Conservation (phyloP, 2,329 filamentous ascomycete genomes). For the Cercospora canescens region DNA sequence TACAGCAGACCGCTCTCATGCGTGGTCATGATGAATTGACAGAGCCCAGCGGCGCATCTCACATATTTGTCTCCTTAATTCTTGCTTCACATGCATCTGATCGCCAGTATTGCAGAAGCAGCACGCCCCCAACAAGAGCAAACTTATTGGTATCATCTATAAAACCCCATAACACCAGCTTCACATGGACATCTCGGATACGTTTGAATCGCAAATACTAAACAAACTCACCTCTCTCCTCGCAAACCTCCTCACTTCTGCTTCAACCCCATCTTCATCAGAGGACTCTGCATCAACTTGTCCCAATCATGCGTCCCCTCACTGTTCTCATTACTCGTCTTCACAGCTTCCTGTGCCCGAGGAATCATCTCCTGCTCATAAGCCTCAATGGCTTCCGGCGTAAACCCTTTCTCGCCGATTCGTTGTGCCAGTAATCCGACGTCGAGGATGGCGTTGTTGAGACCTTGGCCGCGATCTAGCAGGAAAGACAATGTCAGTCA, state of each 20-base stretch:
- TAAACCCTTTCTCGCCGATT: slow-evolving; percentile 12
- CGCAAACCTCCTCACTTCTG: slow-evolving; percentile 11
- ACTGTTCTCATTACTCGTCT: slow-evolving; percentile 17
- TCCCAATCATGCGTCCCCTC: slow-evolving; percentile 20
- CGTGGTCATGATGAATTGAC: not conserved
- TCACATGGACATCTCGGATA: not conserved
- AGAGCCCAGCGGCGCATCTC: not conserved
- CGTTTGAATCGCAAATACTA: no score
- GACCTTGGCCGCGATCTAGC: slow-evolving; percentile 46
- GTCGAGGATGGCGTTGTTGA: slow-evolving; percentile 46
- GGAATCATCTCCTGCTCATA: slow-evolving; percentile 24
- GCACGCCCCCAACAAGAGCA: not conserved
- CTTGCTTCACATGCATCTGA: not conserved
- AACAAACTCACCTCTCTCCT: not conserved
- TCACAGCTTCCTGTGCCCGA: slow-evolving; percentile 17
- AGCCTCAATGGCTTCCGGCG: slow-evolving; percentile 7
- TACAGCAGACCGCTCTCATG: not conserved
- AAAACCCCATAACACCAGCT: not conserved
- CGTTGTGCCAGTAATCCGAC: slow-evolving; percentile 29
- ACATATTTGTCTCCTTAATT: not conserved
- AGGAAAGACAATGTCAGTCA: slow-evolving; percentile 13
- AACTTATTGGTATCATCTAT: not conserved
- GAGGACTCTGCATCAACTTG: slow-evolving; percentile 18
- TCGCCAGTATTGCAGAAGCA: not conserved
- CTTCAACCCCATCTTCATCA: slow-evolving; percentile 21